Conservation (phyloP, 208 protist genomes). For the Acanthamoeba triangularis region DNA sequence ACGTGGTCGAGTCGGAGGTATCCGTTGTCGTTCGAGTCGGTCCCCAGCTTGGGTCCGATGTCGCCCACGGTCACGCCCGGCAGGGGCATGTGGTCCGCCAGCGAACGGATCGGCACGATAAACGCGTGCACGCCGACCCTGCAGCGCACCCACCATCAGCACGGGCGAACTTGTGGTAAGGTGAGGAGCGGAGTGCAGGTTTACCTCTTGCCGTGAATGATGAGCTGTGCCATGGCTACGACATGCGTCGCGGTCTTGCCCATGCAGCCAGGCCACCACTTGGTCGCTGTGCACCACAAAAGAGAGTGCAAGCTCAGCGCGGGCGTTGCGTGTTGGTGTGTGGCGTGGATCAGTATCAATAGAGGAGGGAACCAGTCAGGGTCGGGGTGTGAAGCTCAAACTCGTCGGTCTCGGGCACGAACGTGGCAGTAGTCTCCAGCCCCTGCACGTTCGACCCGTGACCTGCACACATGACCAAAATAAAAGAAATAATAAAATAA, state of each 20-base stretch:
- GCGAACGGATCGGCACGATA: conserved; percentile 85
- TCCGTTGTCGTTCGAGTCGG: conserved; percentile 87
- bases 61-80: conserved; percentile 86
- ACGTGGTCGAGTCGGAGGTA: conserved; percentile 84
- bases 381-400: conserved; percentile 89
- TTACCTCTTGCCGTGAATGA: conserved; percentile 79
- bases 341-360: neutral
- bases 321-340: neutral
- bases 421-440: conserved; percentile 89
- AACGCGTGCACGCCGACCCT: conserved; percentile 88
- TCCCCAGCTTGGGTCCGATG: conserved; percentile 87
- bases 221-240: conserved; percentile 88
- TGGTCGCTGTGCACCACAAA: conserved; percentile 17
- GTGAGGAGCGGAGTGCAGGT: neutral
- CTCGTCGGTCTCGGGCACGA: conserved; percentile 78
- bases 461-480: neutral
- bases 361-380: neutral
- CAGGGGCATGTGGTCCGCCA: conserved; percentile 72
- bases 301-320: neutral
- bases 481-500: neutral
- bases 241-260: conserved; percentile 77
- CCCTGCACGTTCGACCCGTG: conserved; percentile 84
- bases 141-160: neutral
- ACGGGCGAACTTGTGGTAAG: neutral
- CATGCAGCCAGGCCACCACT: conserved; percentile 87